A percentile compares a stretch with the other conserved stretches of the same genome.
Conservation (phyloP, 2,329 filamentous ascomycete genomes). For the Diaporthe sp. region DNA sequence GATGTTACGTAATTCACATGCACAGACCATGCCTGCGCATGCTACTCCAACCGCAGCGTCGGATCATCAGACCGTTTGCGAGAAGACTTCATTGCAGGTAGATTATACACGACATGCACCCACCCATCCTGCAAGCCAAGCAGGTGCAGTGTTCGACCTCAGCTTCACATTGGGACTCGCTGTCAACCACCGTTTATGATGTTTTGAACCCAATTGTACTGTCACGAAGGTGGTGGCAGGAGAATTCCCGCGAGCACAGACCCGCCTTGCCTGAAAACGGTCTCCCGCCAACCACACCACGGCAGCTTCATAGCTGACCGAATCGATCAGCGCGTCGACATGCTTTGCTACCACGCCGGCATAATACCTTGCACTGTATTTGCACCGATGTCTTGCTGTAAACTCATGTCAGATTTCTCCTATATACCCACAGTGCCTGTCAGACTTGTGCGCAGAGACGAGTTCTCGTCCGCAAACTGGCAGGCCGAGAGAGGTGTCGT, state of each 20-base stretch:
- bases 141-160: neutral
- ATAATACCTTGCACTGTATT: neutral
- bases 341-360: too few species aligned
- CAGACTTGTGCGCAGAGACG: neutral
- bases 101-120: neutral
- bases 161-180: neutral
- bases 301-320: neutral
- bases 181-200: neutral
- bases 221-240: neutral
- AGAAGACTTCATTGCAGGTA: too few species aligned
- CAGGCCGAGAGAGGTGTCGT: neutral
- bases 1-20: neutral
- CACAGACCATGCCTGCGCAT: neutral
- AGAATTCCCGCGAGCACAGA: neutral
- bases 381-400: neutral
- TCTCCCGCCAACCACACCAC: neutral
- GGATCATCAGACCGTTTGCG: conserved; percentile 4
- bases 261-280: neutral
- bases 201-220: neutral
- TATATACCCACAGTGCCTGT: neutral
- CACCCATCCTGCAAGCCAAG: neutral
- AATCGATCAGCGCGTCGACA: neutral
- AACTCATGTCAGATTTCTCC: neutral
- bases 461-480: neutral
- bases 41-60: neutral